phyloP scores from a whole-genome alignment of 257 asterid genomes.

The Solanum okadae region DNA sequence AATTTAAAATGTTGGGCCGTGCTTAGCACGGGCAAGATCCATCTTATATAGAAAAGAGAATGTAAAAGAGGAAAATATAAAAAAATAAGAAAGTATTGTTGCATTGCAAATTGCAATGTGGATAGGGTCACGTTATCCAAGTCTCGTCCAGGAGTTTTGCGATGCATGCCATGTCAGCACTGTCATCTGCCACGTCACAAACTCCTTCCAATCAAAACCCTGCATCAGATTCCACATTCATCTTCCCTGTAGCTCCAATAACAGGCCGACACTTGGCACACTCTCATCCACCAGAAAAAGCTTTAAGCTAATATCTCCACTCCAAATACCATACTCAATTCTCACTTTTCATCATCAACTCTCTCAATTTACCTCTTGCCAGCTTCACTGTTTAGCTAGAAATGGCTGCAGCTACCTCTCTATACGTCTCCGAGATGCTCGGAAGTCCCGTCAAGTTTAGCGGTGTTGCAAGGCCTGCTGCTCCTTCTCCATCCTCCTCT shows the following conservation, averaged over 20 bases:
- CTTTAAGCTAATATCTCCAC: constrained; percentile 23
- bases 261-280: constrained; percentile 34
- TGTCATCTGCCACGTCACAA: constrained; percentile 34
- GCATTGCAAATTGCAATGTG: background rate
- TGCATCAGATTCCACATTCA: constrained; percentile 38
- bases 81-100: background rate
- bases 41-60: no score
- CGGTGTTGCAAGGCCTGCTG: constrained; percentile 45
- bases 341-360: background rate
- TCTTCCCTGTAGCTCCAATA: constrained; percentile 15
- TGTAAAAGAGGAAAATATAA: background rate
- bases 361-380: background rate
- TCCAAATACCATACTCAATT: background rate
- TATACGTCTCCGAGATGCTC: constrained; percentile 67
- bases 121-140: constrained; percentile 35
- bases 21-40: no score
- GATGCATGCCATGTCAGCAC: constrained; percentile 34
- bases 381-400: background rate
- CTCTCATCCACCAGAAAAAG: constrained; percentile 50
- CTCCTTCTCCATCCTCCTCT: constrained; percentile 47
- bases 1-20: no score
- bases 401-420: constrained; percentile 66
- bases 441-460: constrained; percentile 57
- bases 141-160: constrained; percentile 5
- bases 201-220: constrained; percentile 26